Evolutionary conservation across 305 asterid species (phyloP), one percentile per base, ranked within the genome.

Genomic region (Fraxinus baroniana): DNA sequence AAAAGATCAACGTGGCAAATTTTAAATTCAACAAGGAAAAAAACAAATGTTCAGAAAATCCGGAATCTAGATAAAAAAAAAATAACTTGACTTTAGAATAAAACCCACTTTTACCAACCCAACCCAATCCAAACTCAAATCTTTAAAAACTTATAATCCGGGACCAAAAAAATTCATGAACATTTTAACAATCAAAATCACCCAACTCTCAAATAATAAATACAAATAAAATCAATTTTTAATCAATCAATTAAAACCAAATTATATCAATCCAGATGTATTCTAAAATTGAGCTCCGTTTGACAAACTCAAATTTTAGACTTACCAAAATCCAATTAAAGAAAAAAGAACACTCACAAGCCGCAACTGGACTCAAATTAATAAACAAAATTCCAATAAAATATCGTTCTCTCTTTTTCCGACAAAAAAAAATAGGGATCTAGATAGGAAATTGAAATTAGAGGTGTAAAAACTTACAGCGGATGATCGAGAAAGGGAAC

Each of bases 71-170:
- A 49, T 49, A 30, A 33, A 33, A 30, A 46, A 49, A 49, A 15
- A 15, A 7, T 72, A 77, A 78, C 64, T 78, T 46, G 55, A 78
- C 33, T 32, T 33, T 24, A 13, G 52, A 57, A 49, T 49, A 52
- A 75, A 84, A 75, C 81, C 79, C 83, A 77, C 77, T 82, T 82
- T 82, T 41, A 81, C 79, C 57, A n/a, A 79, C 80, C 79, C 57
- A 46, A 46, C 30, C 30, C 30, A 46, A 46, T 83, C 84, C 57
- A 88, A 86, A 85, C 89, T 85, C 90, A 87, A 90, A 88, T 86
- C 86, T 85, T 66, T 74, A 30, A 80, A 87, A 78, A 76, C 78
- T 49, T 70, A 83, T 62, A 52, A 60, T 13, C 83, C 68, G 41
- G 37, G 10, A 81, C 66, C 78, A 74, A 52, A 52, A 75, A 32